Conservation (phyloP, 2,329 filamentous ascomycete genomes). For the Apiospora marii region DNA sequence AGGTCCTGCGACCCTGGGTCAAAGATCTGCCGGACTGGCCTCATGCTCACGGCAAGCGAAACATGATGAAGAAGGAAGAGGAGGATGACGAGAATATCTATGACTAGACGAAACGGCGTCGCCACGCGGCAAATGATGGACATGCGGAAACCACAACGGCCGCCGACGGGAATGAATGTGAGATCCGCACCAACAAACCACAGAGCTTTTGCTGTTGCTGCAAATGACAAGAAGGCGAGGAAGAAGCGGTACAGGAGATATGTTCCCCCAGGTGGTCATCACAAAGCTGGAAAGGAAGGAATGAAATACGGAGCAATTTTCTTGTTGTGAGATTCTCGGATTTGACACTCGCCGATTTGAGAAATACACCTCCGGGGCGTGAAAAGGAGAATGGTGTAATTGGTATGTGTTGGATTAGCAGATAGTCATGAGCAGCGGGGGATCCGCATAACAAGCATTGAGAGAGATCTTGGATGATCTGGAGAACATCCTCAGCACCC, state of each 20-base stretch:
- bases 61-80: no score
- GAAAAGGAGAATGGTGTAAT: neutral
- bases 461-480: neutral
- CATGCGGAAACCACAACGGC: no score
- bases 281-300: neutral
- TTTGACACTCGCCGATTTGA: neutral
- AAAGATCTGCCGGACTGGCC: neutral
- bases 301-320: neutral
- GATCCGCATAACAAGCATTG: neutral
- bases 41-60: neutral
- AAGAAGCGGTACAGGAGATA: neutral
- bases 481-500: neutral
- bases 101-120: neutral
- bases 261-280: neutral
- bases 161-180: no score
- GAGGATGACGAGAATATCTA: no score
- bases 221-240: neutral
- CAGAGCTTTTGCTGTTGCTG: neutral
- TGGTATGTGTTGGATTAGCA: conserved; percentile 4
- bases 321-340: neutral
- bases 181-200: neutral
- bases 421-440: neutral
- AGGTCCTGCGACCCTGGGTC: conserved; percentile 10
- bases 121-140: no score
- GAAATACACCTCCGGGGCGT: neutral